Evolutionary conservation across 73 alveolate genomes (phyloP).

Genomic region (Paramecium pentaurelia): DNA sequence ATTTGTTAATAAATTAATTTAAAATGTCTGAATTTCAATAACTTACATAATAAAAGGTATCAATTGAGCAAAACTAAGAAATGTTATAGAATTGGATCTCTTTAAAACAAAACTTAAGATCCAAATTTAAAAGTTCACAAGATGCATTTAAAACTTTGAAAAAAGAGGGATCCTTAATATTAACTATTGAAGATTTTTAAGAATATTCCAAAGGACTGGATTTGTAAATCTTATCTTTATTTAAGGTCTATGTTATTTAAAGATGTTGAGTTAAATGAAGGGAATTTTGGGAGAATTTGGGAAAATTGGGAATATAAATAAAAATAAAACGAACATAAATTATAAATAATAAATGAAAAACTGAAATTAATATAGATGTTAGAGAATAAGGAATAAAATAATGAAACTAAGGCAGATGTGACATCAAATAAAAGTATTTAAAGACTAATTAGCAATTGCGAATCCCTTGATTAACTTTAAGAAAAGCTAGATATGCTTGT

Average conservation of each 20-base stretch:
- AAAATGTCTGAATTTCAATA: background rate
- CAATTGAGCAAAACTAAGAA: background rate
- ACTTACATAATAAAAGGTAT: background rate
- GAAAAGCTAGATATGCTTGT: background rate
- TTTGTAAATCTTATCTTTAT: background rate
- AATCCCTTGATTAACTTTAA: background rate
- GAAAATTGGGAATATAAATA: background rate
- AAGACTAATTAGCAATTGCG: background rate
- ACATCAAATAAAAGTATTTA: background rate
- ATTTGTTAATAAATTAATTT: background rate
- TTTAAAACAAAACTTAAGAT: background rate
- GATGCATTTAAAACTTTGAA: background rate
- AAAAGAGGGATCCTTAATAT: background rate
- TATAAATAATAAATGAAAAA: background rate
- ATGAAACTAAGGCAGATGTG: background rate
- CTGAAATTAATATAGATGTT: background rate
- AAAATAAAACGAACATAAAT: background rate
- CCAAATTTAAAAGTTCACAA: background rate
- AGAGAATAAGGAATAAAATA: background rate
- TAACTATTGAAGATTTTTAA: background rate
- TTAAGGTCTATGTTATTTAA: background rate
- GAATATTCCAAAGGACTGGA: slow-evolving; percentile 10
- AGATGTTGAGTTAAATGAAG: background rate
- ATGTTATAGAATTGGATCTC: background rate
- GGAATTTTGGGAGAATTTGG: background rate